A percentile compares a stretch with the other conserved stretches of the same genome.
Evolutionary conservation across 176 grass and related monocot genomes (phyloP).

Genomic region (Paspalum notatum): DNA sequence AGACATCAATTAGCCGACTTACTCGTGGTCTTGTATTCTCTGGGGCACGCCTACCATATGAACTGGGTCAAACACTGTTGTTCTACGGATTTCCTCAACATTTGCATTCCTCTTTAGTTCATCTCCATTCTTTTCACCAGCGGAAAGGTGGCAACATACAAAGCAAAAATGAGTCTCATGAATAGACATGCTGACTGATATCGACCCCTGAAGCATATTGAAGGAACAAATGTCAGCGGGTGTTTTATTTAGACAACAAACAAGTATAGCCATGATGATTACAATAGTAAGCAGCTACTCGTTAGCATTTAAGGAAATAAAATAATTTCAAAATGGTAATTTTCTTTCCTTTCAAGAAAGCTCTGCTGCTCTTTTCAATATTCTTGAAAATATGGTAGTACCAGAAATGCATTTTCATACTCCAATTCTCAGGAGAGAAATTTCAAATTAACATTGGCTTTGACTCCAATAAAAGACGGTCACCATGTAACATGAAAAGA

Average conservation of each 20-base stretch:
- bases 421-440: not conserved
- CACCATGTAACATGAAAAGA: not conserved
- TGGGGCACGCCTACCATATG: slow-evolving; percentile 41
- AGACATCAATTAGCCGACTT: slow-evolving; percentile 23
- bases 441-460: no score
- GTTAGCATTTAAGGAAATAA: not conserved
- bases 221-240: slow-evolving; percentile 34
- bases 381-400: not conserved
- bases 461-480: not conserved
- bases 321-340: not conserved
- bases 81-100: slow-evolving; percentile 76
- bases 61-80: slow-evolving; percentile 70
- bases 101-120: slow-evolving; percentile 76
- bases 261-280: not conserved
- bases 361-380: not conserved
- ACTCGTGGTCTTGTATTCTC: slow-evolving; percentile 79
- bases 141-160: slow-evolving; percentile 81
- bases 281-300: not conserved
- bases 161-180: slow-evolving; percentile 90
- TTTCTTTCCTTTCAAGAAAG: not conserved
- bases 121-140: slow-evolving; percentile 79
- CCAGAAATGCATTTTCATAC: slow-evolving; percentile 7
- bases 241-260: slow-evolving; percentile 14
- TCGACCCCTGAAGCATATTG: slow-evolving; percentile 68
- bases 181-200: slow-evolving; percentile 97